Conservation (phyloP, 1,284 basidiomycete genomes). For the Entoloma clypeatum region DNA sequence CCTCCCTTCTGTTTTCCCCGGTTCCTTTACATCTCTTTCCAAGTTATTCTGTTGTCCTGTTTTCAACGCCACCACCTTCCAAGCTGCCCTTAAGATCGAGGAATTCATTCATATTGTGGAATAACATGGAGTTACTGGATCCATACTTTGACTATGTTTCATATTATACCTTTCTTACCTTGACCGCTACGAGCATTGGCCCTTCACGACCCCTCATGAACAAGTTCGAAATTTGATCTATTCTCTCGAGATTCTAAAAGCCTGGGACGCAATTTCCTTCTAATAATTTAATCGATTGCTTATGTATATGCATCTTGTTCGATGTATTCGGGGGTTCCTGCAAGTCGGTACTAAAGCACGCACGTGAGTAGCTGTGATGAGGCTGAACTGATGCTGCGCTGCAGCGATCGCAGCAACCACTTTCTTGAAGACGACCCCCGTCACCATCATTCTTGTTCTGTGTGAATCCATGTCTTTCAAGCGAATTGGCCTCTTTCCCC, state of each 20-base stretch:
- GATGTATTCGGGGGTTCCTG: no score
- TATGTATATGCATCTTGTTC: no score
- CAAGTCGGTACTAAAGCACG: no score
- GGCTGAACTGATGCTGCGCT: background rate
- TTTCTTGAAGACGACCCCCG: conserved; percentile 1
- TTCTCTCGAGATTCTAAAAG: background rate
- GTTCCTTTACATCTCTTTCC: background rate
- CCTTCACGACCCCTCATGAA: conserved; percentile 18
- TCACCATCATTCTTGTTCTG: background rate
- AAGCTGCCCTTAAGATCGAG: conserved; percentile 1
- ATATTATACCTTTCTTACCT: conserved; percentile 1
- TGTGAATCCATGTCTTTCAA: conserved; percentile 52
- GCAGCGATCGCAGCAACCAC: conserved; percentile 1
- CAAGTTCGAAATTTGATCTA: conserved; percentile 3
- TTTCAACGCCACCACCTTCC: conserved; percentile 2
- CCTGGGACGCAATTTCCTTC: background rate
- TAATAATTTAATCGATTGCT: conserved; percentile 10
- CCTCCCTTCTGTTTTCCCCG: background rate
- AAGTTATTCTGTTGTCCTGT: conserved; percentile 8
- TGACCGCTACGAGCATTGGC: conserved; percentile 1
- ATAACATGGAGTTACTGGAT: conserved; percentile 4
- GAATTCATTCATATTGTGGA: conserved; percentile 5
- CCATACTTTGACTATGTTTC: background rate
- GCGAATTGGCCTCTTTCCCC: conserved; percentile 57
- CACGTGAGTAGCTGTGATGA: no score